Evolutionary conservation across 208 protist genomes (phyloP), one percentile per base, ranked within the genome.

Genomic region (Phytomonas sp.): DNA sequence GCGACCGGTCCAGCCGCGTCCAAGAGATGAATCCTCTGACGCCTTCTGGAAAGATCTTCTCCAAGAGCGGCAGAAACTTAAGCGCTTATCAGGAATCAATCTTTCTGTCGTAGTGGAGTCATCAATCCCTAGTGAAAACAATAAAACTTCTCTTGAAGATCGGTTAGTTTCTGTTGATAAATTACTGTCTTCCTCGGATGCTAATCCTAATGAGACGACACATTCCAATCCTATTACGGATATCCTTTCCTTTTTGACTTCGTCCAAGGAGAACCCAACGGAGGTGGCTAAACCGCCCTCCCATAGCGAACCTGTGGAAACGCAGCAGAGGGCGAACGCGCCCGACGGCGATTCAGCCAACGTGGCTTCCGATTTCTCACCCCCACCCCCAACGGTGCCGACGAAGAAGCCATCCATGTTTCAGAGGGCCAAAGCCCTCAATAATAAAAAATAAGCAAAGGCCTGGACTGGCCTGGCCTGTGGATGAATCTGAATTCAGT

Each of bases 61-160:
- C 4, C 32, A 19, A 68, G 45, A 42, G 65, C 65, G 36, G 33
- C 65, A 68, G 16, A 68, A 65, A 23, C 45, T 56, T 1, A 56
- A 56, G 19, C 45, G 45, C 45, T 19, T 56, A 26, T 56, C 45
- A 26, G 45, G 26, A 26, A 56, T 56, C 45, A 19, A 56, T 26
- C 2, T 56, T 6, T 26, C 45, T 0, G 26, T 19, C 4, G 45
- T 23, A 6, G 19, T 56, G 45, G 45, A 56, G 10, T 23, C 19
- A 56, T 26, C 45, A 56, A 26, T 5, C 19, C 23, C 4, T 56
- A 26, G 5, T 56, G 45, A 56, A 56, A 26, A 56, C 5, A 56
- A 19, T 5, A 56, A 56, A 19, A 23, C 19, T 7, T 56, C 45
- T 26, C 26, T 56, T 8, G 45, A 56, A 6, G 45, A 56, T 56